phyloP scores from a whole-genome alignment of 2,329 filamentous ascomycete species.

The Xylaria sp. region DNA sequence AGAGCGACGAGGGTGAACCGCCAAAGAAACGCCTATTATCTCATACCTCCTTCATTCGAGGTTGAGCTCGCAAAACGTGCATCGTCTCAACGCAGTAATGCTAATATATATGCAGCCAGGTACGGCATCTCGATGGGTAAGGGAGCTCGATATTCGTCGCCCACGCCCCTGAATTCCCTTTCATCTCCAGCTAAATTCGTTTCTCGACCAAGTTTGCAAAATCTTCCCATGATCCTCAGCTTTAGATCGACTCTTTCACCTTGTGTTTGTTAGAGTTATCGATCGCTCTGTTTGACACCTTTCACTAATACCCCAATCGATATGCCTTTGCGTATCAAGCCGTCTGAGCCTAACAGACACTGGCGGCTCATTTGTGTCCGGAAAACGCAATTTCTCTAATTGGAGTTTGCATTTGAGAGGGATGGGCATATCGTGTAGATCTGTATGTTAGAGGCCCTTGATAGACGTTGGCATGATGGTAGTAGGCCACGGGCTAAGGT shows the following conservation, averaged over 20 bases:
- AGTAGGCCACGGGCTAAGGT: background rate
- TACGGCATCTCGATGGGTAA: background rate
- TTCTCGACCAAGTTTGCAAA: background rate
- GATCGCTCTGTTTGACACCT: background rate
- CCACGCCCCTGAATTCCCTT: background rate
- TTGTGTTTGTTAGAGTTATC: background rate
- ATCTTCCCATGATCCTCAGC: background rate
- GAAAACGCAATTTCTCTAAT: background rate
- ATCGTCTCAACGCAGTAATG: background rate
- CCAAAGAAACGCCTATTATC: background rate
- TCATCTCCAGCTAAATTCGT: background rate
- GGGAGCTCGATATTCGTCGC: background rate
- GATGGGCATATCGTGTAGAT: background rate
- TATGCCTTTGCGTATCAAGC: background rate
- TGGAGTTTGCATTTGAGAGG: background rate
- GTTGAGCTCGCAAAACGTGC: background rate
- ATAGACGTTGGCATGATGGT: background rate
- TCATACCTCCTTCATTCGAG: background rate
- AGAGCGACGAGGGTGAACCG: background rate
- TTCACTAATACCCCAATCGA: background rate
- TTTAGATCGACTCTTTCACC: background rate
- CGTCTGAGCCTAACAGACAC: background rate
- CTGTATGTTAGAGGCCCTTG: background rate
- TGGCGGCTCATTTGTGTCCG: too few species aligned
- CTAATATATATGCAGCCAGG: background rate